Evolutionary conservation across 2,329 filamentous ascomycete species (phyloP).

Genomic region (Fusarium transvaalense): DNA sequence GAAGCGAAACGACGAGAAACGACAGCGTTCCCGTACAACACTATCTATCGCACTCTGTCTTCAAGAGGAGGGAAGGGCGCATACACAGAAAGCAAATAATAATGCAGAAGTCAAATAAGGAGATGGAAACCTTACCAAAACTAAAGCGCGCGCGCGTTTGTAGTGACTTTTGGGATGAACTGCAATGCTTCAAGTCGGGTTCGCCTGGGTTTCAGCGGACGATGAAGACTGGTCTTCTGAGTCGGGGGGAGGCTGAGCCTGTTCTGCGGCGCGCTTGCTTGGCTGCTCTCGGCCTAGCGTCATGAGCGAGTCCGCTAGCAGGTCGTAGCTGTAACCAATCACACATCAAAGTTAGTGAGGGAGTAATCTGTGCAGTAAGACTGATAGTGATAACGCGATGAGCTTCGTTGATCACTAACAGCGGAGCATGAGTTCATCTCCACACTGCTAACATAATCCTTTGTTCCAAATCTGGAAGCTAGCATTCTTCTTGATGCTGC

Average conservation of each 20-base stretch:
- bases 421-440: background rate
- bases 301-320: slow-evolving; percentile 36
- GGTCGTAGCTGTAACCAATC: slow-evolving; percentile 44
- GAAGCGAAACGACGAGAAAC: slow-evolving; percentile 39
- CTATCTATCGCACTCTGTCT: slow-evolving; percentile 37
- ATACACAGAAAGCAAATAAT: slow-evolving; percentile 20
- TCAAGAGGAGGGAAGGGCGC: slow-evolving; percentile 9
- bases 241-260: slow-evolving; percentile 44
- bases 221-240: slow-evolving; percentile 48
- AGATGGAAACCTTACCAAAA: slow-evolving; percentile 51
- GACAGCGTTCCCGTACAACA: slow-evolving; percentile 33
- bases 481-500: slow-evolving; percentile 8
- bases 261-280: slow-evolving; percentile 38
- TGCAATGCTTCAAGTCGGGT: slow-evolving; percentile 47
- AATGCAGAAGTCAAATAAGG: slow-evolving; percentile 29
- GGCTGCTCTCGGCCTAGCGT: slow-evolving; percentile 50
- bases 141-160: slow-evolving; percentile 47
- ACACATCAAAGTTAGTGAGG: slow-evolving; percentile 19
- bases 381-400: background rate
- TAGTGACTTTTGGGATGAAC: slow-evolving; percentile 44
- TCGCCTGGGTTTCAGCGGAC: slow-evolving; percentile 51
- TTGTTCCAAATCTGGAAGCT: background rate
- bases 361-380: background rate
- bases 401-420: slow-evolving; percentile 14
- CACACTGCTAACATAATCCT: background rate